These are phyloP conservation scores for Penicillium simplicissimum DNA, from an alignment of 495 filamentous ascomycete genomes.

Conservation along the genomic window DNA sequence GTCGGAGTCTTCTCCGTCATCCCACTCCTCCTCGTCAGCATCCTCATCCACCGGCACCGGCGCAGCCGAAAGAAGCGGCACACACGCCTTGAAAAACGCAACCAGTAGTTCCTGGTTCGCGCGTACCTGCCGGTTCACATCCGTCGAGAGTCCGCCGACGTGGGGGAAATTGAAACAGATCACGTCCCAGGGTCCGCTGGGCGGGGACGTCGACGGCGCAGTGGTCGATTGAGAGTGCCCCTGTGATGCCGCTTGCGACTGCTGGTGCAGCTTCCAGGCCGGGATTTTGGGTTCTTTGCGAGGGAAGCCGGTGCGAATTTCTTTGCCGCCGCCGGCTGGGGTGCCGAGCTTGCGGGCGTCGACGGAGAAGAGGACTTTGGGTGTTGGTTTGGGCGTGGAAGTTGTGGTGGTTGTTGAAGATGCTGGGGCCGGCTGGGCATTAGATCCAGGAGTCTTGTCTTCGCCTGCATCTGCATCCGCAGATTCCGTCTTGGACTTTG, in stretches of 20 bases:
- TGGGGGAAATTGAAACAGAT: constrained; percentile 97
- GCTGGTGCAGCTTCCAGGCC: constrained; percentile 32
- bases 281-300: constrained; percentile 33
- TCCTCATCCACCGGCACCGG: constrained; percentile 31
- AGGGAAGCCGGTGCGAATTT: constrained; percentile 38
- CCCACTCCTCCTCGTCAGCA: constrained; percentile 30
- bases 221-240: neutral
- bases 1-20: constrained; percentile 15
- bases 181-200: constrained; percentile 61
- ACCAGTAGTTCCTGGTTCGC: constrained; percentile 89
- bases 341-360: constrained; percentile 72
- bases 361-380: constrained; percentile 64
- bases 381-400: neutral
- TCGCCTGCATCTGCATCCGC: constrained; percentile 8
- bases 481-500: constrained; percentile 12
- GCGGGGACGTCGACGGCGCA: neutral
- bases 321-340: constrained; percentile 41
- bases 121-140: constrained; percentile 92
- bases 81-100: constrained; percentile 69
- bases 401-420: neutral
- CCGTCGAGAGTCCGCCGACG: constrained; percentile 84
- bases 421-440: neutral
- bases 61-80: constrained; percentile 48
- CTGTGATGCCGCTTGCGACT: neutral
- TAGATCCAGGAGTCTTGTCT: neutral